A percentile compares a stretch with the other conserved stretches of the same genome.
phyloP scores from a whole-genome alignment of 2,329 filamentous ascomycete species.

The Juglanconis juglandina region DNA sequence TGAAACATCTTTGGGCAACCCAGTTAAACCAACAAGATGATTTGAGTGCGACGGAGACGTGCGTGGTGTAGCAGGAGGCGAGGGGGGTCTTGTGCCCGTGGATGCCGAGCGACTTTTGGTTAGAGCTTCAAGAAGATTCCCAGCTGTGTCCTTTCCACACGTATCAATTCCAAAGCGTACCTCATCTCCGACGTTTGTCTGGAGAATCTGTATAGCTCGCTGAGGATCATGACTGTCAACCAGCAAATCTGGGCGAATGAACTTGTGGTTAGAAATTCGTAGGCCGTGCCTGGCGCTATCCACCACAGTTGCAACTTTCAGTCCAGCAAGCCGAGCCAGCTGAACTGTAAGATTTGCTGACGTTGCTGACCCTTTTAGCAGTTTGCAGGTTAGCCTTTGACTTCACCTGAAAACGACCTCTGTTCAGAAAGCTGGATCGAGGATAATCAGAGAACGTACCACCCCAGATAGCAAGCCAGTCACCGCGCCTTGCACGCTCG shows the following conservation, averaged over 20 bases:
- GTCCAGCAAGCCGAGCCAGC: constrained; percentile 62
- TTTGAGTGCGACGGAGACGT: constrained; percentile 28
- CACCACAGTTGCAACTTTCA: constrained; percentile 63
- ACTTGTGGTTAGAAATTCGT: constrained; percentile 45
- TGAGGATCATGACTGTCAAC: constrained; percentile 65
- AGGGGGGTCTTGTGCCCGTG: constrained; percentile 24
- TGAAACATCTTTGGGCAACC: constrained; percentile 56
- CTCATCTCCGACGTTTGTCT: constrained; percentile 51
- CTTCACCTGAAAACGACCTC: background rate
- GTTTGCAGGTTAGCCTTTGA: background rate
- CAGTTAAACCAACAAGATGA: constrained; percentile 67
- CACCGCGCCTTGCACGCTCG: constrained; percentile 56
- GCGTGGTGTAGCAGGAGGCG: constrained; percentile 37
- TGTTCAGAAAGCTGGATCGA: background rate
- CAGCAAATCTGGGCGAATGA: constrained; percentile 55
- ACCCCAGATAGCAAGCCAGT: constrained; percentile 74
- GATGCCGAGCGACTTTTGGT: constrained; percentile 23
- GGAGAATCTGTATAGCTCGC: constrained; percentile 64
- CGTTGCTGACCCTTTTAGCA: constrained; percentile 56
- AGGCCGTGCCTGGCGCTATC: constrained; percentile 65
- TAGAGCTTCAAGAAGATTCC: constrained; percentile 53
- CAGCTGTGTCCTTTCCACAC: constrained; percentile 60
- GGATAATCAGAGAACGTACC: constrained; percentile 37
- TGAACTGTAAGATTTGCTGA: constrained; percentile 66
- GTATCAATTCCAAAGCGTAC: constrained; percentile 69